Evolutionary conservation across 129 eudicot species (phyloP), one percentile per base, ranked within the genome.

Genomic region (Escallonia herrerae): DNA sequence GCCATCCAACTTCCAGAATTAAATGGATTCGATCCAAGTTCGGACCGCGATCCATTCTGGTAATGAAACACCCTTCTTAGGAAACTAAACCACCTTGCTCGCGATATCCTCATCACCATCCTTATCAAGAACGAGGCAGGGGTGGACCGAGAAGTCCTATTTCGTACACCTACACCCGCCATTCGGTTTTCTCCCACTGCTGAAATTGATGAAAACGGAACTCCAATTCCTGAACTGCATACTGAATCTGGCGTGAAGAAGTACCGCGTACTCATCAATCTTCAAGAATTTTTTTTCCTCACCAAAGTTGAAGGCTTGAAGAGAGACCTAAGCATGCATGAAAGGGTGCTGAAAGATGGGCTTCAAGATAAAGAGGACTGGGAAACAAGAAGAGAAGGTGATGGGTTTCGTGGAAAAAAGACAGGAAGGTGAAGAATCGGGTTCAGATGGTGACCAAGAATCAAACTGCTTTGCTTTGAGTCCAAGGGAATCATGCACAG

Each of bases 401-500:
- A 61, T n/a, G 69, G 38, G 62, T 53, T 11, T 10, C 43, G 62
- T 59, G 11, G 3, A 61, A 52, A 45, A 62, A 71, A 70, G 38
- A 71, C 40, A 61, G 83, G 83, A 81, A 80, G 87, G 77, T 79
- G 77, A 43, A 58, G 70, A 22, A 22, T 64, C 42, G 62, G 83
- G 58, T 61, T 58, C 39, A 82, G 99, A 94, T 84, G 95, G 96
- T 79, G 90, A 82, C 95, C 96, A 86, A 80, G 64, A 88, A 88
- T 68, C 81, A 46, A 89, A 93, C 99, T 67, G 79, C 83, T 78
- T 87, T 87, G 95, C 96, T 85, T 91, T 55, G 74, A 68, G 73
- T 79, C 76, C 64, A 87, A 87, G 97, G 73, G 77, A 82, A 82
- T 67, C 40, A 52, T 64, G 72, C 7, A 14, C 12, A 59, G 70